phyloP scores from a whole-genome alignment of 768 basidiomycete species.

The Leccinum barrowsii region DNA sequence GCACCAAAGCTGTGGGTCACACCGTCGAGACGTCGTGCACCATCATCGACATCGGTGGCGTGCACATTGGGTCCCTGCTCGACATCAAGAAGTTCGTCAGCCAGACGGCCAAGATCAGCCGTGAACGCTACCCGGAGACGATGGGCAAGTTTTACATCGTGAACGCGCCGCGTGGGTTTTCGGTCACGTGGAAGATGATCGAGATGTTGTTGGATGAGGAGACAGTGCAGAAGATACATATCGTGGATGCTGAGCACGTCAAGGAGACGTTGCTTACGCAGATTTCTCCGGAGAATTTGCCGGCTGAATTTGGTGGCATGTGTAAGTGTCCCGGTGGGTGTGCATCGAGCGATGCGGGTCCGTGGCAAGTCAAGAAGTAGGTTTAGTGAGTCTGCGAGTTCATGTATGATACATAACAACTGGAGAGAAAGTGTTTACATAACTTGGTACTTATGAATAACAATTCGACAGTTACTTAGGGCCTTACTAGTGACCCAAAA shows the following conservation, averaged over 20 bases:
- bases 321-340: conserved; percentile 82
- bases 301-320: conserved; percentile 77
- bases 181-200: conserved; percentile 81
- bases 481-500: no score
- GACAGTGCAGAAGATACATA: conserved; percentile 91
- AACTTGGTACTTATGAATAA: no score
- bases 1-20: conserved; percentile 67
- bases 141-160: conserved; percentile 99
- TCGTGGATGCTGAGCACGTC: conserved; percentile 61
- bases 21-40: conserved; percentile 97
- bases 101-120: conserved; percentile 72
- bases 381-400: no score
- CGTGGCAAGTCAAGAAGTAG: conserved; percentile 49
- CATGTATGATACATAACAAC: no score
- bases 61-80: conserved; percentile 75
- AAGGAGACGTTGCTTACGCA: conserved; percentile 74
- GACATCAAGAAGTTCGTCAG: conserved; percentile 90
- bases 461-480: no score
- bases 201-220: conserved; percentile 95
- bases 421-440: no score
- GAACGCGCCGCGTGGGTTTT: conserved; percentile 93
- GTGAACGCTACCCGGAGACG: conserved; percentile 87
- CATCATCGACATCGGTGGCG: conserved; percentile 83
- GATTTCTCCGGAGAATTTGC: conserved; percentile 81
- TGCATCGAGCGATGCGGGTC: conserved; percentile 84